A percentile compares a stretch with the other conserved stretches of the same genome.
Evolutionary conservation across 139 green algal genomes (phyloP).

Genomic region (Chlorella sp.): DNA sequence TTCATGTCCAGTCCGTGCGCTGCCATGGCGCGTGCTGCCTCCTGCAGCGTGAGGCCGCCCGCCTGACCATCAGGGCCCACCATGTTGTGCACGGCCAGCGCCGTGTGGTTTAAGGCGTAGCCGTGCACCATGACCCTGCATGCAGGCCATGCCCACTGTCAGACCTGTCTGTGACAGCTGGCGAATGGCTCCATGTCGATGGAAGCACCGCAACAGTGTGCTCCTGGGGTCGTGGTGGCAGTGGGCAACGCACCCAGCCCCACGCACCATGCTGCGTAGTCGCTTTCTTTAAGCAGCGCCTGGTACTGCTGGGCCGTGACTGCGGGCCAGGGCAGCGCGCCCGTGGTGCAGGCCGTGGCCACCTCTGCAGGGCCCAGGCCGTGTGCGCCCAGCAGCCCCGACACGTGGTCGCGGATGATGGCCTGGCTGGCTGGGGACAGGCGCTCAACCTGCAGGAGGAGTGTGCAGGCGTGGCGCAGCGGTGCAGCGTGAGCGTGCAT

Average conservation of each 20-base stretch:
- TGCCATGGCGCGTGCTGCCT: not conserved
- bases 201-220: too few relatives aligned
- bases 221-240: too few relatives aligned
- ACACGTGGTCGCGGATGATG: not conserved
- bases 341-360: not conserved
- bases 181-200: too few relatives aligned
- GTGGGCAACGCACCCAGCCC: too few relatives aligned
- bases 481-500: too few relatives aligned
- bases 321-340: too few relatives aligned
- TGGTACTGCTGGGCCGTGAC: not conserved
- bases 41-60: not conserved
- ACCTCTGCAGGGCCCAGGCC: not conserved
- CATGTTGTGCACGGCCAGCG: not conserved
- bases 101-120: not conserved
- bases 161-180: too few relatives aligned
- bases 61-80: too few relatives aligned
- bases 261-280: not conserved
- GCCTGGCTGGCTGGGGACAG: not conserved
- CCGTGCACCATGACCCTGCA: not conserved
- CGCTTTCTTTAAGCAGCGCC: not conserved
- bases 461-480: too few relatives aligned
- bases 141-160: too few relatives aligned
- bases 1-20: not conserved
- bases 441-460: not conserved
- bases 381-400: not conserved